These are phyloP conservation scores for Circinella minor DNA, from an alignment of 371 early-diverging fungal genomes.

Conservation along the genomic window DNA sequence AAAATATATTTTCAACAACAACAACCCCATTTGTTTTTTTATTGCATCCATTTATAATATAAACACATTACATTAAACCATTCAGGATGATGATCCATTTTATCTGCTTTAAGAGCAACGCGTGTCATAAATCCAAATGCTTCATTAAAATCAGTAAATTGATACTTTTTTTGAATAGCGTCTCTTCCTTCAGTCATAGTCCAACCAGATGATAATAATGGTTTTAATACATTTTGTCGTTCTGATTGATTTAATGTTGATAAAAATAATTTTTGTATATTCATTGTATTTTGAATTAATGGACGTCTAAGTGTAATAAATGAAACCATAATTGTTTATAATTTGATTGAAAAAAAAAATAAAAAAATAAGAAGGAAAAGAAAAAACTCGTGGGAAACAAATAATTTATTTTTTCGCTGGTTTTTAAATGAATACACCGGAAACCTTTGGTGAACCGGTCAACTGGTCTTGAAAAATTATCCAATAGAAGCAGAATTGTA, in stretches of 20 bases:
- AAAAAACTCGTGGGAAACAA: slow-evolving; percentile 11
- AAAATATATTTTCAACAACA: too few relatives aligned
- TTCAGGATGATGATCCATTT: slow-evolving; percentile 94
- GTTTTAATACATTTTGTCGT: slow-evolving; percentile 51
- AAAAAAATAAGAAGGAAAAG: not conserved
- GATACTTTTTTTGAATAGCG: slow-evolving; percentile 80
- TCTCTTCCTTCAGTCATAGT: slow-evolving; percentile 69
- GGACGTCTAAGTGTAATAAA: not conserved
- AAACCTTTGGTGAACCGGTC: too few relatives aligned
- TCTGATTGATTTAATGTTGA: slow-evolving; percentile 57
- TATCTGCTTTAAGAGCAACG: slow-evolving; percentile 90
- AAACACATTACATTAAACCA: slow-evolving; percentile 79
- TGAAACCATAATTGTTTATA: not conserved
- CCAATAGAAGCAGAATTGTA: too few relatives aligned
- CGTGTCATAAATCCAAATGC: slow-evolving; percentile 96
- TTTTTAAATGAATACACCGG: not conserved
- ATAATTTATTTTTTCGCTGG: not conserved
- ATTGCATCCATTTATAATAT: too few relatives aligned
- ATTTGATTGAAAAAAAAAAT: not conserved
- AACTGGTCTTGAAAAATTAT: too few relatives aligned
- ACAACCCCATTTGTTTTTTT: too few relatives aligned
- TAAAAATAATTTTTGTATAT: slow-evolving; percentile 8
- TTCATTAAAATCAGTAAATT: slow-evolving; percentile 82
- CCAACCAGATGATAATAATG: slow-evolving; percentile 69
- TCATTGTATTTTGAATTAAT: not conserved